A percentile compares a stretch with the other conserved stretches of the same genome.
Conservation (phyloP, 768 basidiomycete genomes). For the Tremella mesenterica region DNA sequence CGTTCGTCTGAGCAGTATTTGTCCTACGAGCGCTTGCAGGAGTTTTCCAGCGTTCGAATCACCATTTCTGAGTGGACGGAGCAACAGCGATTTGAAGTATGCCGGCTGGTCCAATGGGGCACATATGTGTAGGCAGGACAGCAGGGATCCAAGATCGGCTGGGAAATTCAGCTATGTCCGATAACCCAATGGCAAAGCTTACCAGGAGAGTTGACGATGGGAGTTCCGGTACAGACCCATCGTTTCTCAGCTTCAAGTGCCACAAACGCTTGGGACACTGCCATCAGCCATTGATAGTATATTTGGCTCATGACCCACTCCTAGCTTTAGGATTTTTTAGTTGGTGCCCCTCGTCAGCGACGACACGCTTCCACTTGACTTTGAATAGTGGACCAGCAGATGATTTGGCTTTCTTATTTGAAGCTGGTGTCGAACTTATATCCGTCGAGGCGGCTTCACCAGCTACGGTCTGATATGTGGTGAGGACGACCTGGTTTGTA, state of each 20-base stretch:
- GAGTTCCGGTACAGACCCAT: slow-evolving; percentile 57
- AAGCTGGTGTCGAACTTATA: neutral
- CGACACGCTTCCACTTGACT: slow-evolving; percentile 76
- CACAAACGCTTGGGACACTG: slow-evolving; percentile 25
- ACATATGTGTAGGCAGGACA: slow-evolving; percentile 79
- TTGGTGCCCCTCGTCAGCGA: slow-evolving; percentile 81
- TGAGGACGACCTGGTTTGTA: slow-evolving; percentile 25
- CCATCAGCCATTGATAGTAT: slow-evolving; percentile 24
- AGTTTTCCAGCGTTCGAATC: slow-evolving; percentile 61
- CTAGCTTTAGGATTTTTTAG: slow-evolving; percentile 82
- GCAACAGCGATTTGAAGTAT: slow-evolving; percentile 67
- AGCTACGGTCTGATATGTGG: slow-evolving; percentile 32
- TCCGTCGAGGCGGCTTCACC: neutral
- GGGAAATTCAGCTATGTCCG: slow-evolving; percentile 54
- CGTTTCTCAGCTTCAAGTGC: slow-evolving; percentile 27
- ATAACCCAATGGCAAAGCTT: neutral
- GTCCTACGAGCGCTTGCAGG: slow-evolving; percentile 45
- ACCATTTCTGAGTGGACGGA: slow-evolving; percentile 68
- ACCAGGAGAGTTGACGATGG: slow-evolving; percentile 58
- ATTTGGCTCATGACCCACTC: slow-evolving; percentile 59
- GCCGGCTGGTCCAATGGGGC: slow-evolving; percentile 69
- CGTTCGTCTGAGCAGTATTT: slow-evolving; percentile 24
- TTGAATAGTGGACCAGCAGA: slow-evolving; percentile 51
- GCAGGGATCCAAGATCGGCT: slow-evolving; percentile 75
- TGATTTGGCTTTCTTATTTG: slow-evolving; percentile 51